Base-by-base conservation (phyloP, 495 filamentous ascomycete species). In the Baudoinia panamericana region DNA sequence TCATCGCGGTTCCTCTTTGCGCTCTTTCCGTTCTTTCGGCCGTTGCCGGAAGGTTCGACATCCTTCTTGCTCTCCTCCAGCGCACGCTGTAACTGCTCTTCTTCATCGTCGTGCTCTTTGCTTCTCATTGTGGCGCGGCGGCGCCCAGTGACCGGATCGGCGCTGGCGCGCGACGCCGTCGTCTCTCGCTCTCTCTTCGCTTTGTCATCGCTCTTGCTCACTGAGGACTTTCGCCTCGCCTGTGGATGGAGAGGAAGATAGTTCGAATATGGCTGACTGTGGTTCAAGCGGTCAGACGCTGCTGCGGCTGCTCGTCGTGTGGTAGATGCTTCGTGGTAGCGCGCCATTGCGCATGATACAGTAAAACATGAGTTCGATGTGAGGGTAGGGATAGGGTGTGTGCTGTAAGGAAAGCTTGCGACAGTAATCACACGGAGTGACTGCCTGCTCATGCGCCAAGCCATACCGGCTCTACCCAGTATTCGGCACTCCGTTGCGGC, bases 121-220 rank as follows among this genome's bases (percentile, higher is more conserved):
- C 92, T 96, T 54, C 96, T 94, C 84, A 96, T 93, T 7, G 90
- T 99, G 20, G 88, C 93, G 12, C 90, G 76, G 39, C 90, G 76
- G 55, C 95, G 95, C 18, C 70, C 69, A n/a, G 66, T 61, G 30
- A 54, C 39, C 23, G 57, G 53, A 25, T 62, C 59, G 9, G 39
- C 56, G 33, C 54, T 59, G 13, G 50, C 52, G 16, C 58, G 47
- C 16, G 50, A 45, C 9, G 19, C 28, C 58, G 63, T 23, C 58
- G 63, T 41, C 55, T 67, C 55, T 52, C 71, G 51, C 59, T 65
- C 56, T 67, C 65, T 48, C 63, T 65, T 29, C 60, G 69, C 41
- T 59, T 65, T 54, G 53, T 65, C 59, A 11, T 46, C 62, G 49
- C 76, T 73, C 56, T 80, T 80, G 19, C 66, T 66, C 23, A 68